These are phyloP conservation scores for Fraxinus americana DNA, from an alignment of 257 asterid genomes.

Conservation along the genomic window DNA sequence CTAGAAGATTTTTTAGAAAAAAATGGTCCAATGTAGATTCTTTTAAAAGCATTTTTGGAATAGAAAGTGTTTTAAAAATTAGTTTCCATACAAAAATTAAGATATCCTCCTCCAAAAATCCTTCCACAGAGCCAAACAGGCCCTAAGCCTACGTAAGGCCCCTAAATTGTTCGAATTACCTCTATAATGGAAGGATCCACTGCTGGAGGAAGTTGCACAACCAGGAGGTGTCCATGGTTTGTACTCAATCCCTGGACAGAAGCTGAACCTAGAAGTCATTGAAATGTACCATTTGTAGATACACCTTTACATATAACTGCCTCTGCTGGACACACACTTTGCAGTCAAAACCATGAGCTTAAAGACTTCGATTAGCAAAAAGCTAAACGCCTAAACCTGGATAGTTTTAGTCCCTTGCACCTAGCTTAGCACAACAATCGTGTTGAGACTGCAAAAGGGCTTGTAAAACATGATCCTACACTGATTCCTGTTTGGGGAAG, in stretches of 20 bases:
- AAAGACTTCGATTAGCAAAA: neutral
- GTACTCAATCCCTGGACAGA: neutral
- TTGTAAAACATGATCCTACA: constrained; percentile 3
- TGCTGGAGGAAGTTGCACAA: neutral
- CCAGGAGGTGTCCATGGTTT: neutral
- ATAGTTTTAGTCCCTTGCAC: constrained; percentile 15
- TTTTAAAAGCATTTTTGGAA: too few relatives aligned
- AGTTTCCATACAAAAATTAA: too few relatives aligned
- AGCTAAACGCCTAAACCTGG: neutral
- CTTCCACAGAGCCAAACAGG: too few relatives aligned
- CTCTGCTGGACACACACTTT: neutral
- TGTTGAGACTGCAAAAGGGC: constrained; percentile 14
- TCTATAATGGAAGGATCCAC: neutral
- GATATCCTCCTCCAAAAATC: too few relatives aligned
- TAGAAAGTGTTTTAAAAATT: too few relatives aligned
- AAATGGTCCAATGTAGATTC: too few relatives aligned
- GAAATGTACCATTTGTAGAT: neutral
- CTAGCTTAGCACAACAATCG: constrained; percentile 8
- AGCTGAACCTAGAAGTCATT: neutral
- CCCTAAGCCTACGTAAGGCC: too few relatives aligned
- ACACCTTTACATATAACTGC: neutral
- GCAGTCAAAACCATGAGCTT: neutral
- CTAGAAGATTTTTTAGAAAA: too few relatives aligned
- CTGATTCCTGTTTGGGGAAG: constrained; percentile 22
- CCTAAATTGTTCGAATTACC: neutral